Percentiles rank a stretch among this genome's conserved stretches.
Conservation (phyloP, 495 filamentous ascomycete species). For the Friedmanniomyces simplex region DNA sequence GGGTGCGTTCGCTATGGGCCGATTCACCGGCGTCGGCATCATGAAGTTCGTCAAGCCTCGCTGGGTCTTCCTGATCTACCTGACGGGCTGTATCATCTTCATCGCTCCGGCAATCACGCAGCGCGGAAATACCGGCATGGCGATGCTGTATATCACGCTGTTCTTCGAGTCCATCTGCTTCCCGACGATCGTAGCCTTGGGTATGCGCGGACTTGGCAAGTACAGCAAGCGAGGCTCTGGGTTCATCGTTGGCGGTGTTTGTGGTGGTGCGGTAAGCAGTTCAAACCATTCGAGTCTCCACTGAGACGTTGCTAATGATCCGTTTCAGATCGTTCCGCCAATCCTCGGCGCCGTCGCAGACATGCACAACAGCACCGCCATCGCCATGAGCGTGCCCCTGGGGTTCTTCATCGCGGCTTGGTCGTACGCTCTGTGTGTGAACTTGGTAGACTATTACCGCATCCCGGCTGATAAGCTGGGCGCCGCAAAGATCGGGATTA, state of each 20-base stretch:
- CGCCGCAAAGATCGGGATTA: slow-evolving; percentile 43
- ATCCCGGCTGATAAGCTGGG: slow-evolving; percentile 50
- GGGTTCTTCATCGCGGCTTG: slow-evolving; percentile 39
- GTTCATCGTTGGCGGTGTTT: slow-evolving; percentile 54
- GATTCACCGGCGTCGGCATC: slow-evolving; percentile 48
- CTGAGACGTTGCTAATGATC: background rate
- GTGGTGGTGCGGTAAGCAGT: slow-evolving; percentile 44
- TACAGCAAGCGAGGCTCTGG: slow-evolving; percentile 62
- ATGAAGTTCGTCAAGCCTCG: slow-evolving; percentile 34
- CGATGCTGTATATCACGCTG: slow-evolving; percentile 52
- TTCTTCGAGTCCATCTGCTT: slow-evolving; percentile 59
- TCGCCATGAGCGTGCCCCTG: slow-evolving; percentile 36
- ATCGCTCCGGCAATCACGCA: slow-evolving; percentile 40
- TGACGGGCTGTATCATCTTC: slow-evolving; percentile 41
- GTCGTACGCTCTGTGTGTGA: slow-evolving; percentile 50
- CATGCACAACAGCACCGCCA: slow-evolving; percentile 27
- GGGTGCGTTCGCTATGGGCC: slow-evolving; percentile 53
- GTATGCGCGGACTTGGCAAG: slow-evolving; percentile 56
- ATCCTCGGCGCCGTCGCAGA: slow-evolving; percentile 52
- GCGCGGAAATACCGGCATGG: slow-evolving; percentile 32
- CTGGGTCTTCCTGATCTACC: slow-evolving; percentile 27
- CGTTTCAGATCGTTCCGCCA: slow-evolving; percentile 44
- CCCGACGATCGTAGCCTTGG: slow-evolving; percentile 59
- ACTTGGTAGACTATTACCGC: slow-evolving; percentile 51
- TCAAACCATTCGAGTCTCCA: background rate